Evolutionary conservation across 2,329 filamentous ascomycete genomes (phyloP).

Genomic region (Claviceps lovelessii): DNA sequence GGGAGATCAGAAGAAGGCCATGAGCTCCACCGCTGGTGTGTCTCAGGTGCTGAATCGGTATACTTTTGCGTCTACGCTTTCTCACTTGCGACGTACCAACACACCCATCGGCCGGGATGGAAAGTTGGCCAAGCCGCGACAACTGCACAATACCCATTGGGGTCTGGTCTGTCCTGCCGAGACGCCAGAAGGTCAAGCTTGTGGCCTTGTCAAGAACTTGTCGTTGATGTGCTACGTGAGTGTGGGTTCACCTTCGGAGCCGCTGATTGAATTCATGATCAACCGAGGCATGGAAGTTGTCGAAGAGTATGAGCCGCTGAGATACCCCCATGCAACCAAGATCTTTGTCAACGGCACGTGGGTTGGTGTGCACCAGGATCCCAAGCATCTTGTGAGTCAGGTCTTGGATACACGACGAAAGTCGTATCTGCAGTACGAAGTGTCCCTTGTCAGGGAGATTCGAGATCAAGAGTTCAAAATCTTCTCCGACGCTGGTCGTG

Average conservation of each 20-base stretch:
- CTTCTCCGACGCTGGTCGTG: conserved; percentile 90
- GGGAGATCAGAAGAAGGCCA: conserved; percentile 98
- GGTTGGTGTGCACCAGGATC: conserved; percentile 89
- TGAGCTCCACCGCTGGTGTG: conserved; percentile 87
- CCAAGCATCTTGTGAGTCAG: conserved; percentile 66
- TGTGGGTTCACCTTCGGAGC: conserved; percentile 79
- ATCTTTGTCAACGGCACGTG: conserved; percentile 97
- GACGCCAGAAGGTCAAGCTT: conserved; percentile 95
- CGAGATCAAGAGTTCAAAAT: conserved; percentile 97
- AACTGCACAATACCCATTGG: conserved; percentile 98
- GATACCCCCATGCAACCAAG: conserved; percentile 87
- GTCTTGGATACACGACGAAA: conserved; percentile 66
- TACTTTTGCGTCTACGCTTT: conserved; percentile 90
- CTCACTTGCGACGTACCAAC: conserved; percentile 92
- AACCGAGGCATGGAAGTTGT: conserved; percentile 90
- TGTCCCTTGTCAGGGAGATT: conserved; percentile 90
- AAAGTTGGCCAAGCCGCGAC: conserved; percentile 93
- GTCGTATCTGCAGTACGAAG: conserved; percentile 76
- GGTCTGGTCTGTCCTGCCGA: conserved; percentile 93
- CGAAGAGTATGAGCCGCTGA: conserved; percentile 79
- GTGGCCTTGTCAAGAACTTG: conserved; percentile 93
- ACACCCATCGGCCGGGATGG: conserved; percentile 95
- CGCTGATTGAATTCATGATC: conserved; percentile 90
- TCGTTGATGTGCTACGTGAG: conserved; percentile 98
- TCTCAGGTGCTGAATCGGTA: conserved; percentile 97